Conservation (phyloP, 495 filamentous ascomycete species). For the Daldinia decipiens region DNA sequence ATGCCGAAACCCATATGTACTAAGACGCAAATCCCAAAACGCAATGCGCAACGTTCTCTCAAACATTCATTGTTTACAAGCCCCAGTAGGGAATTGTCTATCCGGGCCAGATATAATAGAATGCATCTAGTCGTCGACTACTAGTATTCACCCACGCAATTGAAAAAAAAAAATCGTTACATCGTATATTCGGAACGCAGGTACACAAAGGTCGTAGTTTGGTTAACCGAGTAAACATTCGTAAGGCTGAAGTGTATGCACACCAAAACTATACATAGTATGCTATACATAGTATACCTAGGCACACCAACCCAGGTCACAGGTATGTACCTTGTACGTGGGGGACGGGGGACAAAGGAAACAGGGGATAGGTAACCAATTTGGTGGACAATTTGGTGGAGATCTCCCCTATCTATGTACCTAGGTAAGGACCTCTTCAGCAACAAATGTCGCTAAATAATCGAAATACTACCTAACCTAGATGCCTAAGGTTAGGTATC, state of each 20-base stretch:
- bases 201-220: not conserved
- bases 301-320: too few relatives aligned
- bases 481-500: too few relatives aligned
- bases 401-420: conserved; percentile 17
- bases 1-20: not conserved
- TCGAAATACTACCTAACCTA: conserved; percentile 8
- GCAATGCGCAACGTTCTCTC: not conserved
- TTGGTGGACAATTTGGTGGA: conserved; percentile 22
- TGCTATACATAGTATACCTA: too few relatives aligned
- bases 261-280: not conserved
- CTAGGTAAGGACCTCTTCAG: not conserved
- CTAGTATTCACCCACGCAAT: not conserved
- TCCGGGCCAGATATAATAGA: not conserved
- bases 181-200: not conserved
- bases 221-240: not conserved
- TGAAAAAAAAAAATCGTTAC: not conserved
- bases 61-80: not conserved
- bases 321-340: too few relatives aligned
- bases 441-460: conserved; percentile 27
- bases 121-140: not conserved
- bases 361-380: conserved; percentile 12
- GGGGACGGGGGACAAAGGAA: not conserved
- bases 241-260: conserved; percentile 9
- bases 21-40: not conserved
- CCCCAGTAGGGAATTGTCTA: not conserved